Base-by-base conservation (phyloP, 768 basidiomycete genomes). In the Lyophyllum shimeji region DNA sequence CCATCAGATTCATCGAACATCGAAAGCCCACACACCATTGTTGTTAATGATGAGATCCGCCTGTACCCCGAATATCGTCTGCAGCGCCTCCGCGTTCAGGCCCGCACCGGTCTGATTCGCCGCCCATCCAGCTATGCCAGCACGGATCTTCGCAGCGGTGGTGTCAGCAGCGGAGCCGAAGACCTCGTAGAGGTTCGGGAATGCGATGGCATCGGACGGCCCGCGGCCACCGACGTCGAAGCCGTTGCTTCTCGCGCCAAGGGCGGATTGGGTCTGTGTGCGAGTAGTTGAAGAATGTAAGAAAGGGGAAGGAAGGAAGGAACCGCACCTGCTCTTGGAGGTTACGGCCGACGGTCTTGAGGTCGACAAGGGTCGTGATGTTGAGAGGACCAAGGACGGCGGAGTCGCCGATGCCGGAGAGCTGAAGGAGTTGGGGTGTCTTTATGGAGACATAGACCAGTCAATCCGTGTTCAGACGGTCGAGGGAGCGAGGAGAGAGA, bases 401-500 rank as follows among this genome's bases (percentile, higher is more conserved):
- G 0, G 78, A 67, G 63, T 83, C 81, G 2, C 83, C 84, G 53
- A 85, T 79, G 0, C 83, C 84, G 12, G 82, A 84, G 1, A 82
- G 74, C 63, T 83, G 81, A 13, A 82, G 72, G 9, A 82, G 69
- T 1, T 71, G 71, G 3, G 81, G 81, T 0, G 76, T 75, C 73
- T n/a, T n/a, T n/a, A n/a, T n/a, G n/a, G n/a, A n/a, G n/a, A n/a
- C n/a, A n/a, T n/a, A n/a, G n/a, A n/a, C n/a, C n/a, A n/a, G n/a
- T n/a, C n/a, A n/a, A n/a, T n/a, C n/a, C 78, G 9, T 31, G 44
- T n/a, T 17, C 11, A 44, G 2, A 23, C 17, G 2, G 49, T 37
- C 13, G 7, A 50, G 9, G 18, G 29, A 9, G 24, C 37, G 25
- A 24, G 20, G 15, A 24, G 45, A 20, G 1, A 12, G 24, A 42